phyloP scores from a whole-genome alignment of 2,329 filamentous ascomycete species.

The Bipolaris victoriae region DNA sequence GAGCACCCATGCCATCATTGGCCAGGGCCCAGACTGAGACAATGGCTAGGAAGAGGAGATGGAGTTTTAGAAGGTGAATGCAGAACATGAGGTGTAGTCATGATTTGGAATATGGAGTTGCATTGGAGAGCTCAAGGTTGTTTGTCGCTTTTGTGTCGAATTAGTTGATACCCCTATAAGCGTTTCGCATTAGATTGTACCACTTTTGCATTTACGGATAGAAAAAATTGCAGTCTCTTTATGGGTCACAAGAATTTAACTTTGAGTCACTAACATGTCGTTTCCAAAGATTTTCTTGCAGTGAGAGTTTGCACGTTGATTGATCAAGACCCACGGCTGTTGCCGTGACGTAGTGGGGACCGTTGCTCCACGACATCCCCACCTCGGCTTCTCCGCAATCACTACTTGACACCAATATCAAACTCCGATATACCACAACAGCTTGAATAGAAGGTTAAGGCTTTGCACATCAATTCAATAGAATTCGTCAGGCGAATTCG shows the following conservation, averaged over 20 bases:
- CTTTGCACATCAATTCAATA: neutral
- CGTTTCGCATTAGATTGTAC: slow-evolving; percentile 5
- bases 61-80: slow-evolving; percentile 18
- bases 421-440: neutral
- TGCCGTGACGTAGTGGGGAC: slow-evolving; percentile 10
- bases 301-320: neutral
- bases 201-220: neutral
- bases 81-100: too few species aligned
- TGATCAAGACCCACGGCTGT: neutral
- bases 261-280: neutral
- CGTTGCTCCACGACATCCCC: slow-evolving; percentile 2
- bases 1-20: slow-evolving; percentile 3
- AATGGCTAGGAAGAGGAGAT: slow-evolving; percentile 17
- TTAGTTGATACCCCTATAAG: slow-evolving; percentile 7
- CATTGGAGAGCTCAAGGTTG: neutral
- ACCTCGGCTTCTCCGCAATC: slow-evolving; percentile 5
- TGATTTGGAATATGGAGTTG: neutral
- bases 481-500: neutral
- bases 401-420: neutral
- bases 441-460: too few species aligned
- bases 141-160: slow-evolving; percentile 1
- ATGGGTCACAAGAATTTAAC: neutral
- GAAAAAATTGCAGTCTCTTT: neutral
- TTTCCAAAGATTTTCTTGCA: neutral
- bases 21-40: slow-evolving; percentile 19